Conservation (phyloP, 352 stramenopile species). For the Globisporangium acanthophoron region DNA sequence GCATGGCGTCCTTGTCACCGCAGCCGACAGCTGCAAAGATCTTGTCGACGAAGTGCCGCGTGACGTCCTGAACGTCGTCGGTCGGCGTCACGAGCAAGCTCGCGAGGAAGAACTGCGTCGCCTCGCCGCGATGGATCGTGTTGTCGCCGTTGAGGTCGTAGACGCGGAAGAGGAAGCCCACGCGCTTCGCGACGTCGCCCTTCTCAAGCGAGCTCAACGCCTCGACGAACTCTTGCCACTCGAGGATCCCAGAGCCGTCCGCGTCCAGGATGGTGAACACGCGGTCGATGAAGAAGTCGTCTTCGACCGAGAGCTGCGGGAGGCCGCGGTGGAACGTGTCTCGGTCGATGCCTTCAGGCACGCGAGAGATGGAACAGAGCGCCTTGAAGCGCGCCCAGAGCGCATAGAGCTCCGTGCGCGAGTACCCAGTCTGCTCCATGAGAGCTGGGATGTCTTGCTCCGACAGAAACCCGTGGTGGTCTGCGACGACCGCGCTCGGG, state of each 20-base stretch:
- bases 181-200: constrained; percentile 37
- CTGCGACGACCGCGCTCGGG: constrained; percentile 20
- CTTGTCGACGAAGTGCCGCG: constrained; percentile 54
- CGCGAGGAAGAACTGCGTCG: constrained; percentile 56
- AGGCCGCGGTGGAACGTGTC: constrained; percentile 59
- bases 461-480: constrained; percentile 48
- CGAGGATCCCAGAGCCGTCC: constrained; percentile 51
- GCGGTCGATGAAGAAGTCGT: constrained; percentile 70
- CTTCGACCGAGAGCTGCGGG: constrained; percentile 55
- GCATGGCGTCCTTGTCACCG: constrained; percentile 28
- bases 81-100: constrained; percentile 39
- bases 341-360: constrained; percentile 47
- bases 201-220: constrained; percentile 65
- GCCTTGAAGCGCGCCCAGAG: constrained; percentile 74
- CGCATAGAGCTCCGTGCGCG: constrained; percentile 51
- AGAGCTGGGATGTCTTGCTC: constrained; percentile 51
- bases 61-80: constrained; percentile 42
- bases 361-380: constrained; percentile 48
- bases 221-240: constrained; percentile 72
- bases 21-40: constrained; percentile 50
- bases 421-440: constrained; percentile 46
- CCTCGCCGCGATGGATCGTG: constrained; percentile 50
- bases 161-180: constrained; percentile 66
- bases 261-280: constrained; percentile 63
- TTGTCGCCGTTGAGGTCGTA: constrained; percentile 70